Evolutionary conservation across 768 basidiomycete species (phyloP), one percentile per base, ranked within the genome.

Genomic region (Exidia glandulosa): DNA sequence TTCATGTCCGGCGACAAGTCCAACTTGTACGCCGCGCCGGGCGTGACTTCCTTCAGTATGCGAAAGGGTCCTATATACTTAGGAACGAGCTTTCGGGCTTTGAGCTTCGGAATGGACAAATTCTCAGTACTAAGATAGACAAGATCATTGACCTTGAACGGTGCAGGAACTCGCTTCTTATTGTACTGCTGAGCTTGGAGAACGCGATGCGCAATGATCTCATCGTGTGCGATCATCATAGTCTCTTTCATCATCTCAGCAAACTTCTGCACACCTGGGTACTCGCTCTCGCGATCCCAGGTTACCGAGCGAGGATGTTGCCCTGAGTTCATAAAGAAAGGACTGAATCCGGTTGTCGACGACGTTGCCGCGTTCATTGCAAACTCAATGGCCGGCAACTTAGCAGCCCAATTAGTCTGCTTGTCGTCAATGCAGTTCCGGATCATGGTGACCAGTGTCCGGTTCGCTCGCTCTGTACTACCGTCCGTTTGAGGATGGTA

Each of bases 401-500:
- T 56, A 2, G 7, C 2, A 4, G 48, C 61, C 66, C 64, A 69
- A 30, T 62, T 55, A 14, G 16, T 45, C 41, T 45, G 41, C 6
- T 10, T 45, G 5, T 45, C 41, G 16, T 19, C 16, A 45, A 27
- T 59, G 52, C 33, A 67, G 66, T 32, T 19, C n/a, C 32, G 29
- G 31, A 32, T 25, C 31, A 32, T 56, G 10, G 6, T n/a, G 13
- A 6, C 32, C 56, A 32, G 25, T 16, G 27, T 32, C 7, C 41
- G 41, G 32, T 60, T 58, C 3, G 68, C 63, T 10, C 72, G 62
- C 59, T 79, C 75, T 0, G 73, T 76, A 0, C 70, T 60, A 1
- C 76, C 75, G 60, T 78, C 75, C 0, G 75, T 74, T 58, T 79
- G 65, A 0, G 77, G 77, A 60, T 79, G 77, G 59, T 71, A 79